phyloP scores from a whole-genome alignment of 1,284 basidiomycete genomes.

The Cystobasidium pallidum region DNA sequence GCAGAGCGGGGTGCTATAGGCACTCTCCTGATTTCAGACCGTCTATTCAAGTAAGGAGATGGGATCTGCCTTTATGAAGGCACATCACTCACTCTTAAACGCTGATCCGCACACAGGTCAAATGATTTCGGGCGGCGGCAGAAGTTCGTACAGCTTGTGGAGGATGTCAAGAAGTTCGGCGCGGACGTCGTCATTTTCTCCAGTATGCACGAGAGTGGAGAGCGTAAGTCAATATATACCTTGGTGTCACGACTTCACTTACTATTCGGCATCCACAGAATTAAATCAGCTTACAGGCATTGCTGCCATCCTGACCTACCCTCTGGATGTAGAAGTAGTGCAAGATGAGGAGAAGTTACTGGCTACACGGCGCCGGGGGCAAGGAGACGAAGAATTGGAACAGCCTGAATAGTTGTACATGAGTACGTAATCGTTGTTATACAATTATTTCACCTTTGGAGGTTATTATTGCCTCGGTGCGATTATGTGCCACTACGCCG shows the following conservation, averaged over 20 bases:
- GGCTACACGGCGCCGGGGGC: neutral
- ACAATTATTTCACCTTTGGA: neutral
- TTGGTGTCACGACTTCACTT: too few species aligned
- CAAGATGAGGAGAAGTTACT: conserved; percentile 48
- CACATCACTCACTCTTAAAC: too few species aligned
- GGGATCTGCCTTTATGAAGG: too few species aligned
- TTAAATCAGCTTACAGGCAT: conserved; percentile 93
- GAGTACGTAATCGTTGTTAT: neutral
- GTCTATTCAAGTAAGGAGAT: conserved; percentile 83
- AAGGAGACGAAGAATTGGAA: neutral
- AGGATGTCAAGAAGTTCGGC: conserved; percentile 82
- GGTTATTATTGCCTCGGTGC: neutral
- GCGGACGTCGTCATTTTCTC: conserved; percentile 96
- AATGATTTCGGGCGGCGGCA: conserved; percentile 45
- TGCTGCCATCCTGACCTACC: conserved; percentile 94
- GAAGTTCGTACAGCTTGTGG: conserved; percentile 85
- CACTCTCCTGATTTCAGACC: conserved; percentile 91
- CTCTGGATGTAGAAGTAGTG: conserved; percentile 79
- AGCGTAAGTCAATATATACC: conserved; percentile 66
- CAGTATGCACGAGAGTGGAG: conserved; percentile 98
- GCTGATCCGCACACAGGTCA: conserved; percentile 24
- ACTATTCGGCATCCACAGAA: too few species aligned
- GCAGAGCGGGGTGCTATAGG: conserved; percentile 92
- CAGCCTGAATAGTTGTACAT: neutral
- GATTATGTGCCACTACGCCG: neutral